A percentile compares a stretch with the other conserved stretches of the same genome.
Conservation (phyloP, 345 rosid species). For the Luvunga scandens region DNA sequence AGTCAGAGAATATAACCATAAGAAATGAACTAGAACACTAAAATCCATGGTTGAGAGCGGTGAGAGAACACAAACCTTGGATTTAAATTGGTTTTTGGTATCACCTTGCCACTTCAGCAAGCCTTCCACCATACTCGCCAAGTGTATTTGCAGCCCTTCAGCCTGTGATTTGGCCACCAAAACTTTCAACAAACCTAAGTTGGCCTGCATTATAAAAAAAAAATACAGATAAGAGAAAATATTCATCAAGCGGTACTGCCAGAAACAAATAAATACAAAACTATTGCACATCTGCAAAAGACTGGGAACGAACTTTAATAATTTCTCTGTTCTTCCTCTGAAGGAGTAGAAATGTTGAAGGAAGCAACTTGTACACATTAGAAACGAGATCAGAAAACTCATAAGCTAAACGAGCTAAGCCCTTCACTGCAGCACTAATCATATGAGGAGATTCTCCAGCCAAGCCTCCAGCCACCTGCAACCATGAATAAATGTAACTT, state of each 20-base stretch:
- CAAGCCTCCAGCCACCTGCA: conserved; percentile 89
- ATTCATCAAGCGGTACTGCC: neutral
- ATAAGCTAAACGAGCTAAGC: conserved; percentile 88
- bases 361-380: conserved; percentile 72
- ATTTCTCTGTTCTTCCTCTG: conserved; percentile 87
- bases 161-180: conserved; percentile 88
- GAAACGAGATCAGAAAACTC: conserved; percentile 92
- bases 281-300: neutral
- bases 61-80: conserved; percentile 57
- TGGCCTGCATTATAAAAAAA: conserved; percentile 64
- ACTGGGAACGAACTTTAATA: conserved; percentile 53
- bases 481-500: conserved; percentile 10
- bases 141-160: conserved; percentile 72
- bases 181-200: conserved; percentile 83
- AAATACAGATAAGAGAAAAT: neutral
- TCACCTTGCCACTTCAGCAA: conserved; percentile 83
- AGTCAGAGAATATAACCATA: neutral
- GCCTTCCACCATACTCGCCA: conserved; percentile 76
- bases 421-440: conserved; percentile 97
- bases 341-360: conserved; percentile 86
- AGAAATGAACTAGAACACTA: neutral
- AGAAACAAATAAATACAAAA: neutral
- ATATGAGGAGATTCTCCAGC: conserved; percentile 93
- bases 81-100: conserved; percentile 79
- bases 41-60: neutral